phyloP scores from a whole-genome alignment of 163 green algal genomes.

The Chlamydomonas reinhardtii region DNA sequence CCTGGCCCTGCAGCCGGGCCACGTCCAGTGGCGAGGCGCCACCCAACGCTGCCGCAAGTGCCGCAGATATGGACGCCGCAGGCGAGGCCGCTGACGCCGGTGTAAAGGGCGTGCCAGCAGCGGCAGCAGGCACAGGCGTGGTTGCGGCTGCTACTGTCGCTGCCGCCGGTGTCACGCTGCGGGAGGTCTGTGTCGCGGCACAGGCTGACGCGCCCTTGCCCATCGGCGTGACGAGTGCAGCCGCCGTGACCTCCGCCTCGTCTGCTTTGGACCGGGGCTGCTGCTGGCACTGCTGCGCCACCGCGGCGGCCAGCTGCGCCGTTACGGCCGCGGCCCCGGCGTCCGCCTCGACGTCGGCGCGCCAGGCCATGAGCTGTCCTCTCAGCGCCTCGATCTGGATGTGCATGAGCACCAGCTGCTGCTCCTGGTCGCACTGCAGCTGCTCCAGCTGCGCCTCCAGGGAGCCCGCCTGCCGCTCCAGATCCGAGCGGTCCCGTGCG shows the following conservation, averaged over 20 bases:
- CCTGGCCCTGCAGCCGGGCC: neutral
- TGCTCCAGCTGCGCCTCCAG: neutral
- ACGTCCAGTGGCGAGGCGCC: neutral
- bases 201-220: neutral
- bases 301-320: no score
- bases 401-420: slow-evolving; percentile 5
- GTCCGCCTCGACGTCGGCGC: neutral
- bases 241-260: neutral
- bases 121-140: no score
- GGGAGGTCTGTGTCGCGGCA: neutral
- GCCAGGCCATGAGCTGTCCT: neutral
- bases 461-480: neutral
- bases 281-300: neutral
- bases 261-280: neutral
- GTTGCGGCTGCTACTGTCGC: neutral
- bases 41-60: neutral
- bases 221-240: neutral
- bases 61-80: neutral
- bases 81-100: neutral
- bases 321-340: neutral
- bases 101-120: neutral
- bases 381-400: neutral
- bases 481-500: neutral
- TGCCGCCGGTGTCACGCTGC: neutral
- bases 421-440: neutral